Percentiles rank a stretch among this genome's conserved stretches.
Evolutionary conservation across 2,329 filamentous ascomycete genomes (phyloP).

Genomic region (Claviceps spartinae): DNA sequence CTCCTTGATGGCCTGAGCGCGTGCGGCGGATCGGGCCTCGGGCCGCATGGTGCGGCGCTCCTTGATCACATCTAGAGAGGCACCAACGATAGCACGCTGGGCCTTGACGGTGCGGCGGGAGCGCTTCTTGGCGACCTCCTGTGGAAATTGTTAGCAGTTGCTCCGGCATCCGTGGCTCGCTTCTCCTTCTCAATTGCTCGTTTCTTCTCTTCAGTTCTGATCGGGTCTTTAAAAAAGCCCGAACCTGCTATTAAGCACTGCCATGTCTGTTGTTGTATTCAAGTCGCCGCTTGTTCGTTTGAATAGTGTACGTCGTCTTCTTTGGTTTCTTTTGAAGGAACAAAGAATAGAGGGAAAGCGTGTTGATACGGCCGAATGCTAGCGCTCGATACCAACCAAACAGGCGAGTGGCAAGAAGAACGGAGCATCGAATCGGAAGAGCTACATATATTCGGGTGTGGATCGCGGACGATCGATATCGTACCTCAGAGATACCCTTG

Average conservation of each 20-base stretch:
- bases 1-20: slow-evolving; percentile 83
- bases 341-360: too few species aligned
- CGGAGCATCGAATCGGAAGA: not conserved
- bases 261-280: not conserved
- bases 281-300: not conserved
- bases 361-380: not conserved
- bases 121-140: slow-evolving; percentile 99
- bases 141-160: slow-evolving; percentile 28
- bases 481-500: slow-evolving; percentile 99
- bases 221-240: not conserved
- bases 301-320: too few species aligned
- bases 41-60: slow-evolving; percentile 91
- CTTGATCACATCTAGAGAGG: slow-evolving; percentile 99
- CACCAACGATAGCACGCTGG: slow-evolving; percentile 98
- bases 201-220: not conserved
- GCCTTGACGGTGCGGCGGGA: slow-evolving; percentile 95
- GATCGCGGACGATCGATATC: slow-evolving; percentile 16
- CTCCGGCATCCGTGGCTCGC: too few species aligned
- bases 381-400: not conserved
- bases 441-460: not conserved
- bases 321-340: too few species aligned
- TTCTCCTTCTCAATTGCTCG: too few species aligned
- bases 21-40: slow-evolving; percentile 87
- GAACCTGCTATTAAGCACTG: not conserved
- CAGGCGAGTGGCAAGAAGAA: not conserved